Evolutionary conservation across 2,329 filamentous ascomycete genomes (phyloP).

Genomic region (Moelleriella libera): DNA sequence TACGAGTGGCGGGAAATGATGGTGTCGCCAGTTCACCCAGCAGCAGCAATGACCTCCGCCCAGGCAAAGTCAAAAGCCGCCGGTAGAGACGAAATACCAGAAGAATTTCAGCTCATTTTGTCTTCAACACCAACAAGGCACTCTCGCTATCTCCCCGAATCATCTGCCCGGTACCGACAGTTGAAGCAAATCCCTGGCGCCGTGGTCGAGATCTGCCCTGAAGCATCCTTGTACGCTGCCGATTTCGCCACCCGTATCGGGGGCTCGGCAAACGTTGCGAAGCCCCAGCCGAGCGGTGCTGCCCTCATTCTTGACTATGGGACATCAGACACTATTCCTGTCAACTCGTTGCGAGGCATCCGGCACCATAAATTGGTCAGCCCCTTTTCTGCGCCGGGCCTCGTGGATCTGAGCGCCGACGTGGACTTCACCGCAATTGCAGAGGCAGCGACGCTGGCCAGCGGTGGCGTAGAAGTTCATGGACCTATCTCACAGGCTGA

Average conservation of each 20-base stretch:
- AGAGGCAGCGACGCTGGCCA: slow-evolving; percentile 64
- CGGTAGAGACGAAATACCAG: slow-evolving; percentile 37
- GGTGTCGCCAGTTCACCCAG: slow-evolving; percentile 51
- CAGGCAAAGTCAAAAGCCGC: slow-evolving; percentile 33
- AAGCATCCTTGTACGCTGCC: slow-evolving; percentile 63
- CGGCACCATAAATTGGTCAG: slow-evolving; percentile 60
- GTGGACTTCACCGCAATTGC: slow-evolving; percentile 86
- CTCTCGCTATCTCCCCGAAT: slow-evolving; percentile 70
- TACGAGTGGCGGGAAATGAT: slow-evolving; percentile 72
- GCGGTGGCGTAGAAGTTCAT: slow-evolving; percentile 75
- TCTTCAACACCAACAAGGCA: slow-evolving; percentile 66
- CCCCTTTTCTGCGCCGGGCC: slow-evolving; percentile 66
- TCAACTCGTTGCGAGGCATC: slow-evolving; percentile 86
- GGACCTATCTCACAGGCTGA: slow-evolving; percentile 76
- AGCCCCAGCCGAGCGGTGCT: slow-evolving; percentile 57
- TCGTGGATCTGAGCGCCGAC: slow-evolving; percentile 80
- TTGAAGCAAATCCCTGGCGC: slow-evolving; percentile 55
- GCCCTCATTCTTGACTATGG: slow-evolving; percentile 96
- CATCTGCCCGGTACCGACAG: slow-evolving; percentile 63
- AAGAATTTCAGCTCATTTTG: slow-evolving; percentile 80
- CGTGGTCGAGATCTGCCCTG: slow-evolving; percentile 80
- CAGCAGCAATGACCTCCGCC: slow-evolving; percentile 34
- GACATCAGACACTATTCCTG: slow-evolving; percentile 59
- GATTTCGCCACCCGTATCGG: slow-evolving; percentile 81
- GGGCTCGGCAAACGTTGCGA: slow-evolving; percentile 41